Evolutionary conservation across 2,329 filamentous ascomycete genomes (phyloP), one percentile per base, ranked within the genome.

Genomic region (Neonectria hederae): DNA sequence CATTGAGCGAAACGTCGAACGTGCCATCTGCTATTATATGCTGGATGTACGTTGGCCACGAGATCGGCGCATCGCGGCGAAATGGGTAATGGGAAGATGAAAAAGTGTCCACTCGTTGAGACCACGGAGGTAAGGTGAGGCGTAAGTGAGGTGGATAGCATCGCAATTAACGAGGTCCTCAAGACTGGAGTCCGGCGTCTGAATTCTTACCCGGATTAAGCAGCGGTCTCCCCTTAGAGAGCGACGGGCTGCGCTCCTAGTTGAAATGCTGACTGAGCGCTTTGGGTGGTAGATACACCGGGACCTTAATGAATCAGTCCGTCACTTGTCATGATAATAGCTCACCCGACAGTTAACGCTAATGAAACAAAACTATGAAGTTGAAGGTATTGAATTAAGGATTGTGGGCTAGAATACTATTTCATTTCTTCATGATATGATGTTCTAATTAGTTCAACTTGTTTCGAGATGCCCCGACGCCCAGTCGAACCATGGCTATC

Each of bases 401-500:
- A n/a, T 7, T n/a, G 14, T n/a, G 2, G 35, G n/a, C 14, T 17
- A 17, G 6, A 17, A n/a, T 1, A n/a, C 35, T 38, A 38, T n/a
- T 14, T 17, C 35, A 8, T n/a, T 7, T 17, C 5, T 38, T 38
- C 35, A 38, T n/a, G 57, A 17, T 56, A 61, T 3, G 62, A 64
- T 1, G 45, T 55, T 24, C 51, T 52, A 14, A 49, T 22, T 10
- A 64, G 26, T 22, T 61, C 52, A 17, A 56, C 43, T 3, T 21
- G 51, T 28, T 61, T 61, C 5, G 57, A 60, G 28, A 64, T 64
- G 11, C 62, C 62, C 40, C 5, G 40, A 21, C 30, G 28, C 8
- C 38, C n/a, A 19, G 60, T 11, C 14, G 28, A 51, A 2, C 26
- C 55, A 21, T 43, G 51, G 22, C 57, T 52, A 24, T 22, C 57